phyloP scores from a whole-genome alignment of 441 rosid species.

The Mallotus repandus region DNA sequence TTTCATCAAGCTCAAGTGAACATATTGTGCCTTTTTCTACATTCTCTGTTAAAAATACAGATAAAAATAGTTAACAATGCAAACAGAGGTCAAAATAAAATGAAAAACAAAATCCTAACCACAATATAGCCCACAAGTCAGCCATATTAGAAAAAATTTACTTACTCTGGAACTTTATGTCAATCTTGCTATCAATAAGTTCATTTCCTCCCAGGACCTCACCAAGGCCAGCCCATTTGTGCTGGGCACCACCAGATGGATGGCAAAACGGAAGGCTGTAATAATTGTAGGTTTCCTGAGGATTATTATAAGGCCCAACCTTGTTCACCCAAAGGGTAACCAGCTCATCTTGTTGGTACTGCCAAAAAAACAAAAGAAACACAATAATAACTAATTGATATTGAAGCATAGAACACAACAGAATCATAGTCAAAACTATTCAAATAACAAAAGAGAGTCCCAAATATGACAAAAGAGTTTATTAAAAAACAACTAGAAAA shows the following conservation, averaged over 20 bases:
- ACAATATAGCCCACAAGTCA: constrained; percentile 17
- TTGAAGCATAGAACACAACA: neutral
- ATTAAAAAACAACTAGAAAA: neutral
- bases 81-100: neutral
- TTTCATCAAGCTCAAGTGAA: constrained; percentile 59
- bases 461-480: neutral
- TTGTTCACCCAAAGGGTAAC: constrained; percentile 99
- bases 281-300: constrained; percentile 99
- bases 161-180: constrained; percentile 84
- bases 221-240: constrained; percentile 99
- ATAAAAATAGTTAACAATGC: neutral
- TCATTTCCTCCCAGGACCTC: constrained; percentile 99
- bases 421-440: neutral
- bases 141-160: constrained; percentile 6
- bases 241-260: constrained; percentile 53
- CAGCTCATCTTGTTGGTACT: constrained; percentile 81
- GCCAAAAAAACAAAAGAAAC: constrained; percentile 16
- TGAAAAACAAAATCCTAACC: neutral
- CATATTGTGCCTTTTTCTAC: constrained; percentile 68
- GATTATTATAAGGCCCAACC: constrained; percentile 99
- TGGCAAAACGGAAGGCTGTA: constrained; percentile 98
- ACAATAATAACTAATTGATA: neutral
- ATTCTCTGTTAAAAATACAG: constrained; percentile 42
- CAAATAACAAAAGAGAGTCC: neutral
- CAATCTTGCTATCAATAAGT: constrained; percentile 90